Evolutionary conservation across 164 flowering plant genomes (phyloP).

Genomic region (Hamamelis virginiana): DNA sequence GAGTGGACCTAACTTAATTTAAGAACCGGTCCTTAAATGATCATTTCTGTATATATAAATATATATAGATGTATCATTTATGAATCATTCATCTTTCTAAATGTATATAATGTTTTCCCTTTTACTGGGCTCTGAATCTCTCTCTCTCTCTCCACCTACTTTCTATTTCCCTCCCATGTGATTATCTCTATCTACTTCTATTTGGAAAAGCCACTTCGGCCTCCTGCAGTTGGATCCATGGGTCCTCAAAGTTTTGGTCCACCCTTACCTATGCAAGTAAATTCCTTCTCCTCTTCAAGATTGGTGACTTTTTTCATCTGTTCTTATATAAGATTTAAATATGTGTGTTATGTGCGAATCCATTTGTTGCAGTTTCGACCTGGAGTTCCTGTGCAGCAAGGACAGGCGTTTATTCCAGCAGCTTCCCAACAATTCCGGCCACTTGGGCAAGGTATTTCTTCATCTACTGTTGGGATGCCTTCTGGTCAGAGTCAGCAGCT

Average conservation of each 20-base stretch:
- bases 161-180: neutral
- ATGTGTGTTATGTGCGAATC: neutral
- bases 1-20: too few relatives aligned
- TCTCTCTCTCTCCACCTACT: neutral
- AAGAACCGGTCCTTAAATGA: too few relatives aligned
- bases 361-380: slow-evolving; percentile 67
- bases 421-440: slow-evolving; percentile 66
- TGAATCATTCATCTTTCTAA: too few relatives aligned
- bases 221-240: slow-evolving; percentile 51
- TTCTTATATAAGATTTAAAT: neutral
- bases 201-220: slow-evolving; percentile 48
- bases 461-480: slow-evolving; percentile 47
- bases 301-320: neutral
- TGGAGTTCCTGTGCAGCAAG: slow-evolving; percentile 52
- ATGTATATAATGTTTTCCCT: neutral
- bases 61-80: too few relatives aligned
- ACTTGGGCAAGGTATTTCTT: slow-evolving; percentile 45
- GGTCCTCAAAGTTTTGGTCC: slow-evolving; percentile 63
- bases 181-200: neutral
- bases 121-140: neutral
- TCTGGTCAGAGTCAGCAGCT: slow-evolving; percentile 53
- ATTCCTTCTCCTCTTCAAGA: slow-evolving; percentile 4
- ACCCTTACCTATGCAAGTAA: slow-evolving; percentile 61
- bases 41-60: too few relatives aligned
- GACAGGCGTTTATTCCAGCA: slow-evolving; percentile 52